These are phyloP conservation scores for Gentiana straminea DNA, from an alignment of 257 asterid species.

Conservation along the genomic window DNA sequence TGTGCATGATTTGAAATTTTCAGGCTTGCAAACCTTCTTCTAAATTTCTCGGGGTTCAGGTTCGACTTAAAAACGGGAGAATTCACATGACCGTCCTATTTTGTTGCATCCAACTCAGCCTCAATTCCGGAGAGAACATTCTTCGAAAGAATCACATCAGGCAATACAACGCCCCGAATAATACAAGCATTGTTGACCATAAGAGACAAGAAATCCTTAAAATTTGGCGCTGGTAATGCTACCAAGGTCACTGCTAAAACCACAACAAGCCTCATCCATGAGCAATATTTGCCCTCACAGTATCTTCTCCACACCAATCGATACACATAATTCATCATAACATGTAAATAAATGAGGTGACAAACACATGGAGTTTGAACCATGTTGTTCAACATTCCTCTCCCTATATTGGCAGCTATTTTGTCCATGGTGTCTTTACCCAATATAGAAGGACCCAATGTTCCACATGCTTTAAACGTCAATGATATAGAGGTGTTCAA, in stretches of 20 bases:
- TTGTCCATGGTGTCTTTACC: slow-evolving; percentile 64
- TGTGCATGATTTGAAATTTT: too few relatives aligned
- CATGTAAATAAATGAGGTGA: slow-evolving; percentile 56
- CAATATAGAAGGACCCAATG: slow-evolving; percentile 68
- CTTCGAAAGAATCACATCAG: slow-evolving; percentile 53
- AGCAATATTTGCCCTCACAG: slow-evolving; percentile 56
- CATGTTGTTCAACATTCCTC: slow-evolving; percentile 43
- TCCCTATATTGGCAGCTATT: slow-evolving; percentile 75
- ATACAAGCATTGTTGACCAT: slow-evolving; percentile 84
- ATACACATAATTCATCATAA: slow-evolving; percentile 87
- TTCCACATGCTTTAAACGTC: slow-evolving; percentile 15
- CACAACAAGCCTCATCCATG: slow-evolving; percentile 46
- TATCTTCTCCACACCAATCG: slow-evolving; percentile 81
- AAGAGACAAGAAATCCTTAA: slow-evolving; percentile 74
- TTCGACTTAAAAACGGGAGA: too few relatives aligned
- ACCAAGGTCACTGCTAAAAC: too few relatives aligned
- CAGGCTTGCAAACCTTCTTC: too few relatives aligned
- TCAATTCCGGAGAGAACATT: too few relatives aligned
- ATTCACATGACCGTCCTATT: too few relatives aligned
- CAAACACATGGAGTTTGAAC: slow-evolving; percentile 60
- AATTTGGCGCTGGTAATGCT: too few relatives aligned
- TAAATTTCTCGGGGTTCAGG: too few relatives aligned
- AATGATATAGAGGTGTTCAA: slow-evolving; percentile 59
- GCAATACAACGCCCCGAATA: slow-evolving; percentile 62
- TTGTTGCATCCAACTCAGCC: too few relatives aligned